Conservation (phyloP, 495 filamentous ascomycete species). For the Neurospora cerealis region DNA sequence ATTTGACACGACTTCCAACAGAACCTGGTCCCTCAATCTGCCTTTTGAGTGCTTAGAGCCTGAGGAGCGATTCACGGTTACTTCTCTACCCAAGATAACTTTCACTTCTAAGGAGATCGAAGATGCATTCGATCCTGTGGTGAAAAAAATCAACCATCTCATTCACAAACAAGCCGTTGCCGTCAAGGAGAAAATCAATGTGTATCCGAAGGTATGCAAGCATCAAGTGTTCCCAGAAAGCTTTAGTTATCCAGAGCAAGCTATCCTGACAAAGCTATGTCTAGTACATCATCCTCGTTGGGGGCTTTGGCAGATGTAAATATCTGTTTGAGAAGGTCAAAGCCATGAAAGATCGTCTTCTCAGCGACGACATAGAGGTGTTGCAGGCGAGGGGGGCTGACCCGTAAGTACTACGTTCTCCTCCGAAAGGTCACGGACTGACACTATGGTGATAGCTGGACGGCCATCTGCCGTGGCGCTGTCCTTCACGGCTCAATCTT, state of each 20-base stretch:
- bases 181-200: not conserved
- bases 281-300: conserved; percentile 5
- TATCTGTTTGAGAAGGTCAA: conserved; percentile 1
- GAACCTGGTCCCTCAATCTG: not conserved
- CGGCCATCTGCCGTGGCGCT: not conserved
- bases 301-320: conserved; percentile 5
- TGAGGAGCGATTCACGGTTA: not conserved
- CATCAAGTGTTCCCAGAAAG: no score
- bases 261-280: not conserved
- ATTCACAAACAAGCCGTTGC: not conserved
- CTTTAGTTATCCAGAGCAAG: not conserved
- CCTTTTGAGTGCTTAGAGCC: not conserved
- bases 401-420: not conserved
- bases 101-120: not conserved
- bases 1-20: not conserved
- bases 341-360: not conserved
- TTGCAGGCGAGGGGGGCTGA: conserved; percentile 1
- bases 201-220: conserved; percentile 1
- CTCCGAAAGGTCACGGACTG: not conserved
- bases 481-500: not conserved
- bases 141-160: not conserved
- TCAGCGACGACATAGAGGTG: not conserved
- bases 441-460: not conserved
- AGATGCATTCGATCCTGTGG: not conserved
- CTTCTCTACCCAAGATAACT: not conserved